phyloP scores from a whole-genome alignment of 106 monocot genomes.

The Allium cepa region DNA sequence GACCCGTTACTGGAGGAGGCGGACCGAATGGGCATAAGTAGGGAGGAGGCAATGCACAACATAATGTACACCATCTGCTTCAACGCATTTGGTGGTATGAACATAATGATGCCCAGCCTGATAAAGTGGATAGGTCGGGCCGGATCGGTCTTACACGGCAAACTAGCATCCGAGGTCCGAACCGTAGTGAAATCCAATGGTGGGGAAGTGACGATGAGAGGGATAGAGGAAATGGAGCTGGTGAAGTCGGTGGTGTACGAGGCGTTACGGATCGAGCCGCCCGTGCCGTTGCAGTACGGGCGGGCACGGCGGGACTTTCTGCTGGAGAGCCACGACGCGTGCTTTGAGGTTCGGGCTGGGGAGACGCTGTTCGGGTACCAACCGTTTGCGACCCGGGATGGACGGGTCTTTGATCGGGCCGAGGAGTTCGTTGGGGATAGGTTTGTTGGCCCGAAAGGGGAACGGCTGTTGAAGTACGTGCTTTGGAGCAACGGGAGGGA shows the following conservation, averaged over 20 bases:
- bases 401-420: conserved; percentile 61
- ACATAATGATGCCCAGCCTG: conserved; percentile 61
- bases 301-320: conserved; percentile 69
- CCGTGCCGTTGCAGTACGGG: conserved; percentile 83
- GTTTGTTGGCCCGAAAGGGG: conserved; percentile 64
- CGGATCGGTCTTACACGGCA: conserved; percentile 39
- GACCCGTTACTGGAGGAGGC: conserved; percentile 55
- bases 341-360: conserved; percentile 52
- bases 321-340: conserved; percentile 71
- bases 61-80: conserved; percentile 79
- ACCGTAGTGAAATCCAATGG: conserved; percentile 32
- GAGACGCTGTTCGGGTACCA: conserved; percentile 95
- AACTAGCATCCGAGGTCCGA: conserved; percentile 70
- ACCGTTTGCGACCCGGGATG: conserved; percentile 86
- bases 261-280: conserved; percentile 81
- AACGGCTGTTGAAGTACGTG: conserved; percentile 47
- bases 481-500: conserved; percentile 80
- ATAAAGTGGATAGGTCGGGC: conserved; percentile 64
- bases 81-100: conserved; percentile 88
- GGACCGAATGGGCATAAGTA: conserved; percentile 47
- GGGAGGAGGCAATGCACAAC: conserved; percentile 88
- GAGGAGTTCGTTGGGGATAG: conserved; percentile 80
- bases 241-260: conserved; percentile 83
- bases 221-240: conserved; percentile 63
- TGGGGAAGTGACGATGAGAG: conserved; percentile 42